phyloP scores from a whole-genome alignment of 306 rosid species.

The Dryas octopetala region DNA sequence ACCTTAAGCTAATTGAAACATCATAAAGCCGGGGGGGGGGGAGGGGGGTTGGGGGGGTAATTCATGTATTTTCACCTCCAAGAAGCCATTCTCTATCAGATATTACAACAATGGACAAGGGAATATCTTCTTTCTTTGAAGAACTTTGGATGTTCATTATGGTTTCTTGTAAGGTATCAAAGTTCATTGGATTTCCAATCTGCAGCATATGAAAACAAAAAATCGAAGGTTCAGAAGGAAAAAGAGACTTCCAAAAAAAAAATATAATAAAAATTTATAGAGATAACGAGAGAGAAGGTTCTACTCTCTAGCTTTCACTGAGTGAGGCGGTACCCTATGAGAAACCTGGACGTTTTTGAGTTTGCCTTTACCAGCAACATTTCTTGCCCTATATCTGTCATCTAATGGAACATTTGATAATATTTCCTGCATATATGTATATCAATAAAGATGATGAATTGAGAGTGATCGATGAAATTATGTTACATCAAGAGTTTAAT shows the following conservation, averaged over 20 bases:
- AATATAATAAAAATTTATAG: not conserved
- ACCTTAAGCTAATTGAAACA: conserved; percentile 26
- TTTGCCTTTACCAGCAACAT: conserved; percentile 41
- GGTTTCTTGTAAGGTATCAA: conserved; percentile 72
- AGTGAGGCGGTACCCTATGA: conserved; percentile 59
- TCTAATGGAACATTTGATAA: conserved; percentile 70
- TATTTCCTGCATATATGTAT: conserved; percentile 58
- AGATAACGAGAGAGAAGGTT: conserved; percentile 21
- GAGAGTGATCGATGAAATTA: not conserved
- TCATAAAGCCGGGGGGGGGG: not conserved
- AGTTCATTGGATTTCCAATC: conserved; percentile 92
- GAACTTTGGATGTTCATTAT: conserved; percentile 60
- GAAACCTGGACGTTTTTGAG: conserved; percentile 73
- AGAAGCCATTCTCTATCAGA: conserved; percentile 88
- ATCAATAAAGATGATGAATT: conserved; percentile 26
- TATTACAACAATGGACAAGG: conserved; percentile 73
- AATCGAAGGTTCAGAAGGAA: conserved; percentile 18
- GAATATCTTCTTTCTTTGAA: conserved; percentile 48
- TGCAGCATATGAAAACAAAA: conserved; percentile 29
- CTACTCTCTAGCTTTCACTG: conserved; percentile 18
- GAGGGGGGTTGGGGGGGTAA: not conserved
- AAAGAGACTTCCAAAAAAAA: not conserved
- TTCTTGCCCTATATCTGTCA: conserved; percentile 56
- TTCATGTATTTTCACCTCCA: conserved; percentile 55
- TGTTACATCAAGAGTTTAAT: not conserved